phyloP scores from a whole-genome alignment of 2,329 filamentous ascomycete genomes.

The Botrytis pseudocinerea region DNA sequence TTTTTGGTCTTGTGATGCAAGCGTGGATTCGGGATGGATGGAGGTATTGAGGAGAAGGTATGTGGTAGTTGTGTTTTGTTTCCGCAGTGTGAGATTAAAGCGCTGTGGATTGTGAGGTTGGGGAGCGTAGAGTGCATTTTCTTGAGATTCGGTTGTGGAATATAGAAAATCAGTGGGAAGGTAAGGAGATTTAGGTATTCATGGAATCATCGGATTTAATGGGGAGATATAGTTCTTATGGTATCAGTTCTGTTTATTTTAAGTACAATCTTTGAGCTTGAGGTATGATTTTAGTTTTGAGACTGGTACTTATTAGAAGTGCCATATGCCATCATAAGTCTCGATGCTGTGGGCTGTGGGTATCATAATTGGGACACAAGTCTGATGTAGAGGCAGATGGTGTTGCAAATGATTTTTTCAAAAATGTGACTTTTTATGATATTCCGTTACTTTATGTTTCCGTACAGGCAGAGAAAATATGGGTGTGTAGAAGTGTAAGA shows the following conservation, averaged over 20 bases:
- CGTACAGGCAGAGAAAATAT: not conserved
- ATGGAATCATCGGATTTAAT: too few species aligned
- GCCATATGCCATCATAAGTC: not conserved
- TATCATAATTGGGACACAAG: not conserved
- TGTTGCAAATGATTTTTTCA: not conserved
- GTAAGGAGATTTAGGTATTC: too few species aligned
- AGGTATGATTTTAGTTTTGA: not conserved
- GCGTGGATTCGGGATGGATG: too few species aligned
- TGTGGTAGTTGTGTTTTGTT: too few species aligned
- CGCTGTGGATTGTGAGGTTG: not conserved
- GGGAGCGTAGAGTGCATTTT: not conserved
- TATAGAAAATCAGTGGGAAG: not conserved
- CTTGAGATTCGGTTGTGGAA: not conserved
- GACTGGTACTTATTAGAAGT: not conserved
- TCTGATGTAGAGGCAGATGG: too few species aligned
- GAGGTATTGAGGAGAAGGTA: too few species aligned
- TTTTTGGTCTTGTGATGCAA: too few species aligned
- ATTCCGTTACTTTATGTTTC: not conserved
- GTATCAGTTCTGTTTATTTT: rapidly evolving
- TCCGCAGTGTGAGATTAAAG: not conserved
- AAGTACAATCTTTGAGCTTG: not conserved
- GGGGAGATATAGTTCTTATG: not conserved
- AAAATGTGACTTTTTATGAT: not conserved
- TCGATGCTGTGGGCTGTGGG: not conserved
- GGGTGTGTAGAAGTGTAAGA: not conserved